These are phyloP conservation scores for Musa balbisiana DNA, from an alignment of 202 grass and related monocot genomes.

Conservation along the genomic window DNA sequence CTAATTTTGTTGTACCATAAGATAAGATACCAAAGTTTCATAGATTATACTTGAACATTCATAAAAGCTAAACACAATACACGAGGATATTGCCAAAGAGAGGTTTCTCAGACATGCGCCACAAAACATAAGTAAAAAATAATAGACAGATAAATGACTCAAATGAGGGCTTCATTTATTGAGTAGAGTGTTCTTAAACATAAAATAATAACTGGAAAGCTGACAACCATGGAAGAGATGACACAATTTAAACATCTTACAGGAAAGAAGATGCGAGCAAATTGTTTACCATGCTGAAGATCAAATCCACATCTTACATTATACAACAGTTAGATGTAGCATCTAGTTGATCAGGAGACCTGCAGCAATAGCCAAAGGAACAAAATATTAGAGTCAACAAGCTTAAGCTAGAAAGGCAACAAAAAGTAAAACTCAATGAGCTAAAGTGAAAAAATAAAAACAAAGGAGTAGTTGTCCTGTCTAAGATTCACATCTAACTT, in stretches of 20 bases:
- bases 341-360: conserved; percentile 66
- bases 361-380: conserved; percentile 14
- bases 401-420: not conserved
- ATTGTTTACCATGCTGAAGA: not conserved
- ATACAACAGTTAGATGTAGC: conserved; percentile 52
- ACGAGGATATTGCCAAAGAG: too few species aligned
- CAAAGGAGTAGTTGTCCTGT: not conserved
- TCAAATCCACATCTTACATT: conserved; percentile 49
- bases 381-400: not conserved
- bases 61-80: too few species aligned
- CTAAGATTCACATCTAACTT: not conserved
- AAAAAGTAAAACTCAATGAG: not conserved
- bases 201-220: not conserved
- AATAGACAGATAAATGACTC: too few species aligned
- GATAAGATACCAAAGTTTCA: too few species aligned
- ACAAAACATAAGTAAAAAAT: too few species aligned
- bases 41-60: too few species aligned
- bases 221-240: not conserved
- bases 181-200: too few species aligned
- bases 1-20: too few species aligned
- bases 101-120: too few species aligned
- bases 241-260: not conserved
- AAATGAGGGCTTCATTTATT: too few species aligned
- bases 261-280: not conserved
- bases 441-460: not conserved